Percentiles rank a stretch among this genome's conserved stretches.
These are phyloP conservation scores for Colletotrichum paranaense DNA, from an alignment of 2,329 filamentous ascomycete genomes.

Conservation along the genomic window DNA sequence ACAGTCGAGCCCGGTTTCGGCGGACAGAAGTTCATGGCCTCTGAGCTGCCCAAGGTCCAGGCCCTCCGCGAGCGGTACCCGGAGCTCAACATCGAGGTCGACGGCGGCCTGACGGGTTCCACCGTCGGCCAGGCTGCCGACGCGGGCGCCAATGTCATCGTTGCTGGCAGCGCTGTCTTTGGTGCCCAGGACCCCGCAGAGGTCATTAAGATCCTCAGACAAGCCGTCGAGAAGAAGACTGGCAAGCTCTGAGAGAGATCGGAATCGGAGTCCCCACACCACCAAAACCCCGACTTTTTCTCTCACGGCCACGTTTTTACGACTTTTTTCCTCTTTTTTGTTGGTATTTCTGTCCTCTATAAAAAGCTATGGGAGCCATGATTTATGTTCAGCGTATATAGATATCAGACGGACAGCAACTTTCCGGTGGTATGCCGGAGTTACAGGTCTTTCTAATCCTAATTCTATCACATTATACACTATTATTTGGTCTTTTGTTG, in stretches of 20 bases:
- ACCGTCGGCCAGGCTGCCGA: conserved; percentile 96
- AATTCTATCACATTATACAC: conserved; percentile 6
- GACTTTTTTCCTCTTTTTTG: conserved; percentile 16
- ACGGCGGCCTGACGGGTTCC: conserved; percentile 87
- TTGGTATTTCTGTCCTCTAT: neutral
- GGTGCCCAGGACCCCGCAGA: conserved; percentile 88
- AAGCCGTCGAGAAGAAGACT: conserved; percentile 75
- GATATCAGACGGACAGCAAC: conserved; percentile 17
- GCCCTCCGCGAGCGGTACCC: conserved; percentile 87
- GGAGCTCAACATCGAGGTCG: conserved; percentile 95
- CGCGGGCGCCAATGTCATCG: conserved; percentile 97
- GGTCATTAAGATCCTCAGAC: conserved; percentile 84
- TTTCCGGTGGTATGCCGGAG: neutral
- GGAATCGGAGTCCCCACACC: neutral
- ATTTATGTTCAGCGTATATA: conserved; percentile 20
- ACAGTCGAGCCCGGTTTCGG: conserved; percentile 98
- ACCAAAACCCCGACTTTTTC: neutral
- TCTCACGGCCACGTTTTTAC: conserved; percentile 22
- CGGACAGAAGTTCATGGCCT: conserved; percentile 98
- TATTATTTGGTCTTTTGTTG: conserved; percentile 38
- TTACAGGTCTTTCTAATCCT: conserved; percentile 22
- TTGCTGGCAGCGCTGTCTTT: conserved; percentile 96
- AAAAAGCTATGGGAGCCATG: conserved; percentile 30
- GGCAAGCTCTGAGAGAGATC: conserved; percentile 49
- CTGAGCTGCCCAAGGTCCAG: conserved; percentile 92